These are phyloP conservation scores for Metschnikowia vanudenii DNA, from an alignment of 805 yeast genomes.

Conservation along the genomic window DNA sequence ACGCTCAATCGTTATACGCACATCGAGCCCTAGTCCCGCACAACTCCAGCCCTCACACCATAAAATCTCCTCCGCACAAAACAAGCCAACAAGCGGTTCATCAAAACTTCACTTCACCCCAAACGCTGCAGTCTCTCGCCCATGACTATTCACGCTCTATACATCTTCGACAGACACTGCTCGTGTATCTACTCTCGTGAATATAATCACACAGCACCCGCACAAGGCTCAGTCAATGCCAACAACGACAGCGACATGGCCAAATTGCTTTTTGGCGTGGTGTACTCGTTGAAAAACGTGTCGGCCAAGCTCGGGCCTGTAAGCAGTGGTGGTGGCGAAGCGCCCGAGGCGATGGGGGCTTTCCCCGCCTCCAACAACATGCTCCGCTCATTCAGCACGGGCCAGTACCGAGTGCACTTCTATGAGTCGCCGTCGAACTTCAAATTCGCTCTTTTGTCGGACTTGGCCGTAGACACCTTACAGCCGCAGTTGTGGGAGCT, in stretches of 20 bases:
- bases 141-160: constrained; percentile 78
- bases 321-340: constrained; percentile 16
- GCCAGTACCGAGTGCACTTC: constrained; percentile 75
- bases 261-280: constrained; percentile 80
- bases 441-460: constrained; percentile 73
- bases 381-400: constrained; percentile 62
- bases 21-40: no score
- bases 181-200: constrained; percentile 80
- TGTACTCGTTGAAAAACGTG: constrained; percentile 75
- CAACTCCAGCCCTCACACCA: no score
- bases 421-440: constrained; percentile 78
- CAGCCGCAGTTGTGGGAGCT: constrained; percentile 56
- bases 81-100: no score
- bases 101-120: no score
- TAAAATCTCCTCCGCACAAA: no score
- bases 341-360: constrained; percentile 6
- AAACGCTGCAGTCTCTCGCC: no score
- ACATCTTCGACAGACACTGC: constrained; percentile 91
- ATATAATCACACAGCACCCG: constrained; percentile 17
- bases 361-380: constrained; percentile 24
- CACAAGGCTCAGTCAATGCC: constrained; percentile 37
- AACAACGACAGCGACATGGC: constrained; percentile 68
- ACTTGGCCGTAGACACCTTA: constrained; percentile 54
- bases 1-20: no score
- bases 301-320: constrained; percentile 51